Evolutionary conservation across 768 basidiomycete species (phyloP), one percentile per base, ranked within the genome.

Genomic region (Lactifluus echinatus): DNA sequence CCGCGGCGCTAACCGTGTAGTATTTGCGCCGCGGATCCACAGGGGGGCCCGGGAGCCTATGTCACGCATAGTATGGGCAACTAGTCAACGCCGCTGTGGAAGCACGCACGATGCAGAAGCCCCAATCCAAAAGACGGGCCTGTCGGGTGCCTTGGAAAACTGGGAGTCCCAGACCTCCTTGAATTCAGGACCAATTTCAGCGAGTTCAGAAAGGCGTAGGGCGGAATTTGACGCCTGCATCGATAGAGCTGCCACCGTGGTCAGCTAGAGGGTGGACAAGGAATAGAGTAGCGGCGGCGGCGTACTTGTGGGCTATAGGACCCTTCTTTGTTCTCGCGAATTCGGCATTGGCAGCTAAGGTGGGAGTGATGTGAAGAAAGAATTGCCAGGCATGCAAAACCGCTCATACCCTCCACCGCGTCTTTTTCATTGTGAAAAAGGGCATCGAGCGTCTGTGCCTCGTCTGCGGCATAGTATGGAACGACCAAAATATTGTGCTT

Each of bases 251-350:
- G 47, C 24, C 19, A 2, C 21, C 0, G 7, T 10, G 2, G 15
- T 51, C 23, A 51, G 26, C 8, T 2, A 36, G 3, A 24, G 24
- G 8, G n/a, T n/a, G n/a, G 10, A 12, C 1, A 56, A 4, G 23
- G 11, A 6, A 36, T 14, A 6, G n/a, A n/a, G n/a, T n/a, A 2
- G 12, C 19, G 12, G 15, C 5, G 65, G 73, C 47, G 61, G 81
- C 74, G 2, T 29, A 83, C 85, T 80, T 85, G 60, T 78, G 74
- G 1, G 80, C 73, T 62, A 85, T 70, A 40, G 78, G 64, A 2
- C 82, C 81, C 31, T 65, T 72, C 0, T 79, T 81, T 0, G 67
- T 65, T 17, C 64, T 61, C 8, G 65, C 55, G 68, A 71, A 78
- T 40, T 74, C 67, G 19, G 51, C 59, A 31, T 62, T 62, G 65